These are phyloP conservation scores for Fusarium pseudoanthophilum DNA, from an alignment of 2,329 filamentous ascomycete species.

Conservation along the genomic window DNA sequence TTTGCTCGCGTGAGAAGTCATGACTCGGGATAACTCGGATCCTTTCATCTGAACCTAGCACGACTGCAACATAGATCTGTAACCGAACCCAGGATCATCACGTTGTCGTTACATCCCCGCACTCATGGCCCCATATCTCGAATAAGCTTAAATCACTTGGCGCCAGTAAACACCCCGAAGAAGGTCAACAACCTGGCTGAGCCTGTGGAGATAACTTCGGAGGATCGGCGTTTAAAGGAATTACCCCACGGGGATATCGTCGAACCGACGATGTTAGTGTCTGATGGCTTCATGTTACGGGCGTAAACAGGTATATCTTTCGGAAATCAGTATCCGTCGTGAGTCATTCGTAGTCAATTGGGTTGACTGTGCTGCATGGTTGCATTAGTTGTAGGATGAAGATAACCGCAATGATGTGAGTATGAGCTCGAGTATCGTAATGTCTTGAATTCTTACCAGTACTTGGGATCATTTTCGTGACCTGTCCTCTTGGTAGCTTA, in stretches of 20 bases:
- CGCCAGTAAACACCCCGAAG: slow-evolving; percentile 9
- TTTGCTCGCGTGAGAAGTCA: background rate
- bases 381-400: too few species aligned
- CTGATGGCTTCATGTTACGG: background rate
- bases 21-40: slow-evolving; percentile 24
- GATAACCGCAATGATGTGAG: too few species aligned
- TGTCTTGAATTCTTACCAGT: too few species aligned
- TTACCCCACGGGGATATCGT: slow-evolving; percentile 30
- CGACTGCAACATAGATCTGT: background rate
- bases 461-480: too few species aligned
- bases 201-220: slow-evolving; percentile 32
- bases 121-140: background rate
- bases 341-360: background rate
- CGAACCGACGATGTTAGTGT: background rate
- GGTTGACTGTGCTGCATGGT: too few species aligned
- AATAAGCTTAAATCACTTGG: slow-evolving; percentile 28
- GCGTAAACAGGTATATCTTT: background rate
- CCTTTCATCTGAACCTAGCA: background rate
- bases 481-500: too few species aligned
- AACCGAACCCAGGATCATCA: background rate
- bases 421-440: too few species aligned
- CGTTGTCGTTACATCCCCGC: slow-evolving; percentile 1
- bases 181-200: background rate
- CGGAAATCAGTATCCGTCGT: slow-evolving; percentile 9
- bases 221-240: slow-evolving; percentile 32